Evolutionary conservation across 208 protist species (phyloP), one percentile per base, ranked within the genome.

Genomic region (Acanthamoeba triangularis): DNA sequence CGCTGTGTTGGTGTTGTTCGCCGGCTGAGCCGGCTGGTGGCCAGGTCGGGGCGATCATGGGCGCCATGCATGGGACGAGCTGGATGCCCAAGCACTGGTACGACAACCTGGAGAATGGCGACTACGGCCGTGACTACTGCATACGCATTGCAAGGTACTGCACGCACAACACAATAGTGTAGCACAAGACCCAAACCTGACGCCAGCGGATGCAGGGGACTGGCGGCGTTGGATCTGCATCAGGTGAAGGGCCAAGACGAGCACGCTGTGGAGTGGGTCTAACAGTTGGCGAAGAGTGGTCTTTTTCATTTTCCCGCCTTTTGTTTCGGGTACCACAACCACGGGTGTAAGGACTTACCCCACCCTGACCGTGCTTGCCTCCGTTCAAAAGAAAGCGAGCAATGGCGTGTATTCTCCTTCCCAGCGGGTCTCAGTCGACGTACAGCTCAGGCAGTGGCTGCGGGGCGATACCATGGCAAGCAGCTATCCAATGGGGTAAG

Each of bases 61-160:
- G 80, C 10, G 80, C 80, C 49, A 65, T 88, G 80, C 80, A 65
- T 18, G 80, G 80, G 20, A 63, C 80, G 23, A 63, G 49, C 41
- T 88, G 80, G 80, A 54, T 88, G 37, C 80, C 80, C 8, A n/a
- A 88, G 52, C 23, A 63, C 41, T 88, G 80, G 80, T 88, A 65
- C 28, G 49, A 63, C 16, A n/a, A 52, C n/a, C 16, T 88, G 80
- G 80, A 88, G 52, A 88, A 88, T 59, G 80, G 80, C 41, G 80
- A 88, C 11, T 65, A 63, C 41, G 80, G 80, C 23, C 41, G 80
- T 3, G 80, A 88, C 49, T 63, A 88, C 69, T 80, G 69, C 69
- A n/a, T 80, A 2, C 69, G 69, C 25, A 80, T 80, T 30, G 69
- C 16, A 6, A 35, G 69, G 69, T 80, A 80, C 16, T 35, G 25